Base-by-base conservation (phyloP, 257 asterid species). In the Apocynum venetum region DNA sequence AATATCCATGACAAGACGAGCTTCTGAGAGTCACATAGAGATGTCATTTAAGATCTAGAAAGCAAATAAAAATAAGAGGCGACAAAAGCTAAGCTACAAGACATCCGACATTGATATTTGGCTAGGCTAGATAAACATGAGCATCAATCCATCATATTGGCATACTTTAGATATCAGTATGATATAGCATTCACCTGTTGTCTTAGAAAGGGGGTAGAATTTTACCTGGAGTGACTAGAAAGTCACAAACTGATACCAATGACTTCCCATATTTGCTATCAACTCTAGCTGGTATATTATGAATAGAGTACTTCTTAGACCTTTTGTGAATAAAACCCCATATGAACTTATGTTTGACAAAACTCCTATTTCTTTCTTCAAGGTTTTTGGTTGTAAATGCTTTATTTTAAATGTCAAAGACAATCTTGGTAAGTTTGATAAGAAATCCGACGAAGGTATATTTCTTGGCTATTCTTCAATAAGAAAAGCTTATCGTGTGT, bases 221-320 rank as follows among this genome's bases (percentile, higher is more conserved):
- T 59, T 52, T 61, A 96, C 99, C 97, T 85, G 99, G 93, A 83
- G 88, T 75, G 44, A 96, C 98, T 73, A 96, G 93, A 87, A 88
- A 85, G 71, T 91, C 89, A 76, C 89, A 83, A 80, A 86, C 85
- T 72, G 99, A 84, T 77, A 91, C 87, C 83, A 96, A 36, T 59
- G 97, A 88, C 76, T 71, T 77, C 77, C 99, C 99, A 71, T 75
- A 74, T 85, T 88, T 80, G 41, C 97, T 98, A 76, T 93, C 98
- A 38, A 86, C 82, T 67, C 99, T 85, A 46, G 87, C 86, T 80
- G 99, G 98, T 77, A 25, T 25, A 25, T 25, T 25, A 25, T 25
- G 31, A 25, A 25, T 25, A 25, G 0, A 25, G 31, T 25, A 0
- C 31, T 25, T 25, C 0, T 25, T 25, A 25, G 31, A 25, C 31